Conservation (phyloP, 2,329 filamentous ascomycete genomes). For the Calonectria honghensis region DNA sequence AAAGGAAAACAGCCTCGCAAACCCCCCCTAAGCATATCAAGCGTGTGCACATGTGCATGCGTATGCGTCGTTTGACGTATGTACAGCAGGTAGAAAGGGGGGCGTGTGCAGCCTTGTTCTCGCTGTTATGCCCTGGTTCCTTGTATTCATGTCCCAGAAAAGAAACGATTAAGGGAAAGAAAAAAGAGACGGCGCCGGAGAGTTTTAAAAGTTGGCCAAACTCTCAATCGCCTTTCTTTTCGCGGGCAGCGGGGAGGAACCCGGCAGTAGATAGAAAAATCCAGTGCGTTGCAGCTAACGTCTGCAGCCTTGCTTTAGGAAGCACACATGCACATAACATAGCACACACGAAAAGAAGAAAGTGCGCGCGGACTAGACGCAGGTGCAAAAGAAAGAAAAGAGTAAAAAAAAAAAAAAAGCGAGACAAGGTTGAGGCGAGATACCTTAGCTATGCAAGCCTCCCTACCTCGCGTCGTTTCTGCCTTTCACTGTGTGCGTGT, state of each 20-base stretch:
- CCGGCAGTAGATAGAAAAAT: neutral
- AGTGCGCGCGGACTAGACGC: neutral
- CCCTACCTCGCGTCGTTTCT: neutral
- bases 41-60: constrained; percentile 2
- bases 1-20: neutral
- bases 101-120: constrained; percentile 15
- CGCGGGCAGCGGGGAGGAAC: neutral
- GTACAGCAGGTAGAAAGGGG: neutral
- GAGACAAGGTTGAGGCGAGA: neutral
- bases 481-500: neutral
- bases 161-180: neutral
- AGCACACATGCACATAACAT: neutral
- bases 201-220: neutral
- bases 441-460: neutral
- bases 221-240: neutral
- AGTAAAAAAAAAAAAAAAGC: neutral
- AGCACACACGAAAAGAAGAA: neutral
- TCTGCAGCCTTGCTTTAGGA: constrained; percentile 20
- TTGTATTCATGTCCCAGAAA: neutral
- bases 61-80: constrained; percentile 14
- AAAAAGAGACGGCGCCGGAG: neutral
- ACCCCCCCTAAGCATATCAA: neutral
- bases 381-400: neutral
- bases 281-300: constrained; percentile 12
- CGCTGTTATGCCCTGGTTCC: constrained; percentile 3